Evolutionary conservation across 164 flowering plant species (phyloP), one percentile per base, ranked within the genome.

Genomic region (Tetracentron sinense): DNA sequence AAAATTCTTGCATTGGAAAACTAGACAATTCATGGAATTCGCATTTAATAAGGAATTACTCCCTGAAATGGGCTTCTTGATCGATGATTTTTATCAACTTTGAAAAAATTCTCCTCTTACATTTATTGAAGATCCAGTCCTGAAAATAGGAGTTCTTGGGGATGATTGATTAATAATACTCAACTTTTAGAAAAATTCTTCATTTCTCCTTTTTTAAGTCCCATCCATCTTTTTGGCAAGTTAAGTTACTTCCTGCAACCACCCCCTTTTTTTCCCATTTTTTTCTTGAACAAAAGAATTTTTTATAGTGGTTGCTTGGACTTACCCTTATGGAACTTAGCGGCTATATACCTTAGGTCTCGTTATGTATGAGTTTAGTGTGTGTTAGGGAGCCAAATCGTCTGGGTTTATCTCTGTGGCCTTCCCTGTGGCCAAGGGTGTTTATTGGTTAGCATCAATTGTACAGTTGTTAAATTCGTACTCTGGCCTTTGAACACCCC

Each of bases 121-220:
- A 65, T 64, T 70, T 26, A 65, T 48, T 57, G 65, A 53, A 33
- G 30, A 33, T 23, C n/a, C 73, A 68, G 66, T 56, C 66, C 58
- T 42, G 6, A 47, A 62, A 55, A 27, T 48, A 27, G 48, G 35
- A 38, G 54, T 62, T 56, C 57, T 62, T 56, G n/a, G n/a, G 31
- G 29, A 25, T 52, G 30, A 26, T 52, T 52, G 26, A 49, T 21
- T 49, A 20, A 57, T 56, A 17, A 50, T 62, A 22, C 30, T 50
- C 49, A 44, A 2, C 19, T 27, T 57, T 27, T 6, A 26, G 33
- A 23, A 44, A 8, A 4, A 7, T 27, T 23, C 16, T 50, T 15
- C 1, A 26, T 8, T 62, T 57, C 23, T 23, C 30, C 10, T 25
- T 60, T 7, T 38, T 46, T 28, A 23, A 42, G 12, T 38, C 28